Conservation (phyloP, 2,329 filamentous ascomycete genomes). For the Amauroascus niger region DNA sequence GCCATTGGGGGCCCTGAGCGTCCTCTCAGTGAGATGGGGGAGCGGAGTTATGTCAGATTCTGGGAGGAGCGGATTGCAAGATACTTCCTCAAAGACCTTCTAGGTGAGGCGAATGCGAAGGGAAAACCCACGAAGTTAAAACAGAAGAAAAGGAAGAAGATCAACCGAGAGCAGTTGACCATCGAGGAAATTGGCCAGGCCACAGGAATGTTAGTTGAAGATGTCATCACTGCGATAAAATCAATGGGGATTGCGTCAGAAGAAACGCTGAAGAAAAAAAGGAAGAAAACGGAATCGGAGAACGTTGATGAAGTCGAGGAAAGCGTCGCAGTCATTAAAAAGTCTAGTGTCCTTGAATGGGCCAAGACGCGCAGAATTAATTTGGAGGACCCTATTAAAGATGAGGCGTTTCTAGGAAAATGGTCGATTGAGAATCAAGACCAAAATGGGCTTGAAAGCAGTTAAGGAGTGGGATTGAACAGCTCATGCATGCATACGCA, state of each 20-base stretch:
- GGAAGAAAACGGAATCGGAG: slow-evolving; percentile 30
- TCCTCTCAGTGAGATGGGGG: slow-evolving; percentile 76
- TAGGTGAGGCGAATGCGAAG: slow-evolving; percentile 20
- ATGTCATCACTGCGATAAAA: slow-evolving; percentile 66
- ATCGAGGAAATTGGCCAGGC: slow-evolving; percentile 62
- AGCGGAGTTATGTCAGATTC: slow-evolving; percentile 70
- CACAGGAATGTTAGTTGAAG: slow-evolving; percentile 77
- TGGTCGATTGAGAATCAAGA: slow-evolving; percentile 45
- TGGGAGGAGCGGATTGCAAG: slow-evolving; percentile 78
- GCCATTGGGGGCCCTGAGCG: slow-evolving; percentile 88
- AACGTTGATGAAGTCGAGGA: slow-evolving; percentile 21
- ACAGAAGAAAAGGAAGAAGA: slow-evolving; percentile 35
- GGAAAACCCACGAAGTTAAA: not conserved
- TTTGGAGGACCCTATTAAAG: slow-evolving; percentile 58
- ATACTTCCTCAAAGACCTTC: slow-evolving; percentile 39
- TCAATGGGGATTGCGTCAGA: slow-evolving; percentile 64
- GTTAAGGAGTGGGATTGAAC: not conserved
- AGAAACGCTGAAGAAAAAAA: slow-evolving; percentile 44
- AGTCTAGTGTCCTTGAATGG: slow-evolving; percentile 56
- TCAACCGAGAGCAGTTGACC: slow-evolving; percentile 45
- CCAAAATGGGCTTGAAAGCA: slow-evolving; percentile 19
- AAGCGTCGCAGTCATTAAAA: slow-evolving; percentile 41
- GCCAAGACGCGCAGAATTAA: slow-evolving; percentile 53
- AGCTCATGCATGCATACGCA: slow-evolving; percentile 1
- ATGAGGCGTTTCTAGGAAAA: slow-evolving; percentile 62